phyloP scores from a whole-genome alignment of 2,329 filamentous ascomycete species.

The Anthostomella pinea region DNA sequence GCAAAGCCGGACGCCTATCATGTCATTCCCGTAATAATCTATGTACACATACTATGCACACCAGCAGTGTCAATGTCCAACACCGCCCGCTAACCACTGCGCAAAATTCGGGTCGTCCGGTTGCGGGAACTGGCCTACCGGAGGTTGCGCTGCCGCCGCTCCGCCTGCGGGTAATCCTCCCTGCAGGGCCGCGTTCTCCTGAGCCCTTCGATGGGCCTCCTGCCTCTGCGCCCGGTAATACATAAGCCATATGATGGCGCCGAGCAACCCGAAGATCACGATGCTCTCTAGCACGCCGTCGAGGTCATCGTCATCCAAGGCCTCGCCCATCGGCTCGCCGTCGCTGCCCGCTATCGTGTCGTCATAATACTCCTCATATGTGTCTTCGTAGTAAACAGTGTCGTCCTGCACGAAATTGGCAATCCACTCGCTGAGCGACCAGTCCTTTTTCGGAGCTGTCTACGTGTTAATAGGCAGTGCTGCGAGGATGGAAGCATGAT shows the following conservation, averaged over 20 bases:
- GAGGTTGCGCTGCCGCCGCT: slow-evolving; percentile 14
- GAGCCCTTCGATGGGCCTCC: slow-evolving; percentile 44
- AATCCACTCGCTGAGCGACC: slow-evolving; percentile 83
- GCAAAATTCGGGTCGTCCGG: slow-evolving; percentile 62
- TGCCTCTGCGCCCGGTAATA: slow-evolving; percentile 77
- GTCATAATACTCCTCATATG: slow-evolving; percentile 54
- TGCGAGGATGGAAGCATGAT: not conserved
- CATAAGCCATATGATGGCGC: slow-evolving; percentile 71
- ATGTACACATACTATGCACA: no score
- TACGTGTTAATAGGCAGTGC: slow-evolving; percentile 27
- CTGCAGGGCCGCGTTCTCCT: slow-evolving; percentile 26
- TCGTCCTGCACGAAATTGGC: slow-evolving; percentile 77
- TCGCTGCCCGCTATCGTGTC: slow-evolving; percentile 56
- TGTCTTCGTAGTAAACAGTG: slow-evolving; percentile 60
- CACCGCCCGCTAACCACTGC: slow-evolving; percentile 47
- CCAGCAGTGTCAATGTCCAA: slow-evolving; percentile 18
- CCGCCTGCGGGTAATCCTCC: slow-evolving; percentile 11
- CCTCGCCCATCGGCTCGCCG: slow-evolving; percentile 52
- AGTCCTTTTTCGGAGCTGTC: slow-evolving; percentile 65
- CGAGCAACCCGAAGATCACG: slow-evolving; percentile 75
- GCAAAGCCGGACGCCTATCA: no score
- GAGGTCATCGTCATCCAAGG: slow-evolving; percentile 63
- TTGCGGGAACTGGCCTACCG: slow-evolving; percentile 34
- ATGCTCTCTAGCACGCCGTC: slow-evolving; percentile 82
- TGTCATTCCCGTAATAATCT: no score